Base-by-base conservation (phyloP, 768 basidiomycete species). In the Boletus insuetus region DNA sequence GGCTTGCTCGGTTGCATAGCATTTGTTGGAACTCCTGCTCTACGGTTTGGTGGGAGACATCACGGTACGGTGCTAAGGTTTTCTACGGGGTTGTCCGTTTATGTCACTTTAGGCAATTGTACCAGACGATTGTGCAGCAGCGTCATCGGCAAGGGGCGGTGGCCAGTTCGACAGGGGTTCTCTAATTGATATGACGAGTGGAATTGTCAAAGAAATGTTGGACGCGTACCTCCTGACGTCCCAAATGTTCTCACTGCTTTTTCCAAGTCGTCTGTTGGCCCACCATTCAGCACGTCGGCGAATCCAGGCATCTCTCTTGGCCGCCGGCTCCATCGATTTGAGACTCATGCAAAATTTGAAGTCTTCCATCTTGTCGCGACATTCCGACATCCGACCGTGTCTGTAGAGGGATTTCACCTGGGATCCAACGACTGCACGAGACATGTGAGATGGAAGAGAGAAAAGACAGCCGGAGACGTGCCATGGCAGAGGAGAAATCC, bases 241-340 rank as follows among this genome's bases (percentile, higher is more conserved):
- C 96, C 96, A 99, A 3, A 99, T 84, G 68, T 95, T 93, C 74
- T 98, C 96, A 62, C 93, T 95, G 72, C 92, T 94, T 69, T 83
- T 85, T 19, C 73, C 79, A 10, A 90, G 66, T 49, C 96, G 76
- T 49, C 89, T 75, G 34, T 78, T 74, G 6, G 95, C 93, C 96
- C 94, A 97, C 94, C 94, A 95, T 68, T 95, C 92, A 3, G 96
- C 96, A 51, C 91, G 78, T 17, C 89, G 79, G 46, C 77, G 79
- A 53, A 98, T 85, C 95, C 94, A 99, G 4, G 83, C 82, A 48
- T 91, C 84, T 31, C 89, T 79, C 66, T 84, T 82, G 63, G 86
- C 82, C 53, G 94, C 93, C 16, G 85, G 84, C 49, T 87, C 80
- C 71, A 91, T 75, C 13, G 82, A 78, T 72, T 94, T 96, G 57